Conservation (phyloP, 306 rosid species). For the Senna tora region DNA sequence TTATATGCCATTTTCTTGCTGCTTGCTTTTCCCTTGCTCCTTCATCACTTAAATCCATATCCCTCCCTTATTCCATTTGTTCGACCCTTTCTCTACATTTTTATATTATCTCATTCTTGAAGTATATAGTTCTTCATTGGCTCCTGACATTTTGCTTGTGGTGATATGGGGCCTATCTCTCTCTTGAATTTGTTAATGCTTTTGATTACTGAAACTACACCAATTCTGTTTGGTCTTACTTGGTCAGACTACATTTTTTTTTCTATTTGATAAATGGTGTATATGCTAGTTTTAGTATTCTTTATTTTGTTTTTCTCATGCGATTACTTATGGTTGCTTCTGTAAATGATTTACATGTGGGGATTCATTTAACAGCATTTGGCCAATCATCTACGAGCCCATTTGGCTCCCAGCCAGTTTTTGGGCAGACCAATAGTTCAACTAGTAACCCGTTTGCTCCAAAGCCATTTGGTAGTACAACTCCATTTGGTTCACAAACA, state of each 20-base stretch:
- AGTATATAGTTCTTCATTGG: not conserved
- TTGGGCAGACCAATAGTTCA: conserved; percentile 71
- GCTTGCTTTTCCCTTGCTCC: not conserved
- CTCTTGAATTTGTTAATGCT: not conserved
- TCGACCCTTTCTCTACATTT: not conserved
- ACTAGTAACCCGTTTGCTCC: conserved; percentile 79
- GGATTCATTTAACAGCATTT: conserved; percentile 65
- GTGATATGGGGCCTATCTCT: not conserved
- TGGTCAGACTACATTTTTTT: not conserved
- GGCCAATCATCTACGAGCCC: conserved; percentile 89
- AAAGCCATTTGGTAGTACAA: conserved; percentile 74
- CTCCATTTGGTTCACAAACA: conserved; percentile 78
- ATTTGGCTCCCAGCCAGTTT: conserved; percentile 76
- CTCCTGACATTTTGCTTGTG: conserved; percentile 5
- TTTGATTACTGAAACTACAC: not conserved
- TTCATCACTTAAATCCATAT: conserved; percentile 1
- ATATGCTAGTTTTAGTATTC: conserved; percentile 9
- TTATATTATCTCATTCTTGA: not conserved
- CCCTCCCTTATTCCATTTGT: not conserved
- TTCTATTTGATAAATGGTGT: not conserved
- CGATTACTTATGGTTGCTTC: not conserved
- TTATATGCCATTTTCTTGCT: not conserved
- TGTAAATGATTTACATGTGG: conserved; percentile 11
- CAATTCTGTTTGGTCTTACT: not conserved
- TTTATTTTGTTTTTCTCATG: conserved; percentile 1